Conservation (phyloP, 345 rosid species). For the Bruguiera sexangula region DNA sequence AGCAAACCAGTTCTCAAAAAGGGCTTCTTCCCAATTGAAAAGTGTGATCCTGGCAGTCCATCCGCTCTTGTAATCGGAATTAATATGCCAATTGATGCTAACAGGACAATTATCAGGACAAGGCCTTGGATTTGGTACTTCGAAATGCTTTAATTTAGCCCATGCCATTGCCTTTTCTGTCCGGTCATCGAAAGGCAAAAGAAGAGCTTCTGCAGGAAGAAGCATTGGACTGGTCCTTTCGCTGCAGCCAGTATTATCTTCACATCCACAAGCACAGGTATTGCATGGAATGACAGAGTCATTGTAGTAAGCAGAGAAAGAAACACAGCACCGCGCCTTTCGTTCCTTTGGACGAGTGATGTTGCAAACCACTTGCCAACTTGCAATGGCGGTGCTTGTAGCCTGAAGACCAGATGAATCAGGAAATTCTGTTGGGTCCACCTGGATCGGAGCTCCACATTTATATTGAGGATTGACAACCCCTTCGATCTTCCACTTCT, state of each 20-base stretch:
- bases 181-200: conserved; percentile 71
- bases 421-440: conserved; percentile 69
- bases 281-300: conserved; percentile 74
- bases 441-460: conserved; percentile 72
- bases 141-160: conserved; percentile 52
- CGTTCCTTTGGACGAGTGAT: conserved; percentile 60
- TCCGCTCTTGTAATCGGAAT: conserved; percentile 58
- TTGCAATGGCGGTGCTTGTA: conserved; percentile 46
- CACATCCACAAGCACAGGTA: conserved; percentile 92
- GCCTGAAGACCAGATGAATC: conserved; percentile 65
- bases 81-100: conserved; percentile 86
- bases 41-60: conserved; percentile 84
- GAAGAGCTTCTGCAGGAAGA: conserved; percentile 72
- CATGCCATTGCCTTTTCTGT: conserved; percentile 70
- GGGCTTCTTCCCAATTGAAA: conserved; percentile 65
- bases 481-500: conserved; percentile 67
- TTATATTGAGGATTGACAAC: conserved; percentile 58
- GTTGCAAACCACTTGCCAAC: conserved; percentile 83
- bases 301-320: conserved; percentile 87
- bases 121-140: conserved; percentile 57
- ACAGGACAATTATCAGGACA: conserved; percentile 97
- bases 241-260: conserved; percentile 35
- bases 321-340: conserved; percentile 74
- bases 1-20: conserved; percentile 71
- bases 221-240: conserved; percentile 49